Base-by-base conservation (phyloP, 2,329 filamentous ascomycete genomes). In the Botrytis porri region DNA sequence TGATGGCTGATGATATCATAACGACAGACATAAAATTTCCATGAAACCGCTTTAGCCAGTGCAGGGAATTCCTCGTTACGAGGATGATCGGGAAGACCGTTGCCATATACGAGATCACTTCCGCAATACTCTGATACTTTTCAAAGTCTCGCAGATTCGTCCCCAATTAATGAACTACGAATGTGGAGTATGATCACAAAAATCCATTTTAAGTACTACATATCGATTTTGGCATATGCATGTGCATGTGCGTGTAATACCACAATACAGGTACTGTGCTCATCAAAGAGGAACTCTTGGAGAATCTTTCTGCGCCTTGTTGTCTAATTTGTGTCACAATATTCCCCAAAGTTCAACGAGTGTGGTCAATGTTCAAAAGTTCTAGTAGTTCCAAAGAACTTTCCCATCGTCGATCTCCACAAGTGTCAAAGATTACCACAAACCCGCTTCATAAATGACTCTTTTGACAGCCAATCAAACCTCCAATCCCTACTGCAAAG, bases 1-100 rank as follows among this genome's bases (percentile, higher is more conserved):
- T 25, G 76, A 76, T 18, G 51, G 57, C 43, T 48, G 16, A 69
- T n/a, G 63, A 35, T 48, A 57, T 70, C 48, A 69, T 41, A n/a
- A 25, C 51, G 25, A 66, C 62, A 65, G 51, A n/a, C 48, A 57
- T 57, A 16, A 57, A 5, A 41, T 57, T 39, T 43, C 8, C n/a
- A 41, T 25, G 39, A 41, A 16, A 57, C 16, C 16, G 20, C 10
- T 41, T 32, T 59, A 51, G 35, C 65, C 48, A 32, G 18, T 57
- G 35, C 29, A 18, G 65, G 48, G 25, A 41, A 67, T 29, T 41
- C 9, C 16, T 41, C 35, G 51, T 18, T 32, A 9, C n/a, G n/a
- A 29, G 51, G n/a, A 29, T 18, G 25, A 67, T 41, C 25, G 14
- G 22, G 18, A 32, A 39, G 20, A 18, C 22, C n/a, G 25, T 18